Conservation (phyloP, 1,284 basidiomycete species). For the Porogramme epimiltina region DNA sequence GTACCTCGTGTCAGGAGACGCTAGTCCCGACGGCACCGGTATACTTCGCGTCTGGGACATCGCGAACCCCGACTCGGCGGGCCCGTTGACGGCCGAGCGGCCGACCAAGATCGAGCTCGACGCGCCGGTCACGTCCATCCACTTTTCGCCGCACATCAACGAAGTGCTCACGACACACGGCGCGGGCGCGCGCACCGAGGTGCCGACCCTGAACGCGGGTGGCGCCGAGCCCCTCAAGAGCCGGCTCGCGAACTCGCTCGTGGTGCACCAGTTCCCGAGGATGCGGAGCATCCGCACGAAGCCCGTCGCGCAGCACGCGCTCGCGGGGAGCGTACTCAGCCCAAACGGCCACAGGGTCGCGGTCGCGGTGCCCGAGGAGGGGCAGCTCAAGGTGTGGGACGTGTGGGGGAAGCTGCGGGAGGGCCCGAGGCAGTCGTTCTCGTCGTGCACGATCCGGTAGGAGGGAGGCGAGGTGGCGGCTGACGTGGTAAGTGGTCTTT, state of each 20-base stretch:
- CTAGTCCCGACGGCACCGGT: constrained; percentile 58
- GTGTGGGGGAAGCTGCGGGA: constrained; percentile 53
- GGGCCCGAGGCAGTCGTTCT: constrained; percentile 38
- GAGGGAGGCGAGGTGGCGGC: not conserved
- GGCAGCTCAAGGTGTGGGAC: constrained; percentile 54
- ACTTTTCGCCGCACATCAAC: constrained; percentile 86
- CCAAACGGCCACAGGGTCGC: constrained; percentile 49
- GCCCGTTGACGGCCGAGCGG: constrained; percentile 51
- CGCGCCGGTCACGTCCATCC: constrained; percentile 77
- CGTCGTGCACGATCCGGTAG: constrained; percentile 21
- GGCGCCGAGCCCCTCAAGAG: constrained; percentile 6
- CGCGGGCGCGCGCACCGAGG: constrained; percentile 24
- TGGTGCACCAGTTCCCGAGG: constrained; percentile 58
- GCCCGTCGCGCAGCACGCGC: constrained; percentile 40
- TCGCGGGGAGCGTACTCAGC: constrained; percentile 49
- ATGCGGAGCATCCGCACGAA: constrained; percentile 45
- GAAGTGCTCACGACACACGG: constrained; percentile 90
- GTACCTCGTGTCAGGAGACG: constrained; percentile 84
- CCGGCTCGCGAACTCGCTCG: constrained; percentile 46
- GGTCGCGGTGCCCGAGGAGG: constrained; percentile 48
- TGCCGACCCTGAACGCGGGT: not conserved
- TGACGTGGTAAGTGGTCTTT: not conserved
- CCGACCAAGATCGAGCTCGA: constrained; percentile 50
- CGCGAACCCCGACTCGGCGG: constrained; percentile 47
- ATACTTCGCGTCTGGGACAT: constrained; percentile 76